Evolutionary conservation across 2,329 filamentous ascomycete genomes (phyloP).

Genomic region (Exophiala lecanii-corni): DNA sequence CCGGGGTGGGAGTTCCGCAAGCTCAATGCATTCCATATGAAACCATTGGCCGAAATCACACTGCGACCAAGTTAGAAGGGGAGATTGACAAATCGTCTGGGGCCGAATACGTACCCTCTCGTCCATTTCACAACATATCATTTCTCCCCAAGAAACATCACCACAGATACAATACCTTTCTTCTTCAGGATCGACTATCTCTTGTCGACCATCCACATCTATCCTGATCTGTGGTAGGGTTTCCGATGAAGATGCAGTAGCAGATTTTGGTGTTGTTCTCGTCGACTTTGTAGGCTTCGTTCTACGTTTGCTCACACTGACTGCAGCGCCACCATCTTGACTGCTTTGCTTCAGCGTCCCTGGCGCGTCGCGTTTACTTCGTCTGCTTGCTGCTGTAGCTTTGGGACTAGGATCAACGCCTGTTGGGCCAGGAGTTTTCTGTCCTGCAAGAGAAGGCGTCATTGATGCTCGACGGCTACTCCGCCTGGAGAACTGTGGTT

Average conservation of each 20-base stretch:
- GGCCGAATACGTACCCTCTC: slow-evolving; percentile 39
- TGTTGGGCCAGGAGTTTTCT: slow-evolving; percentile 30
- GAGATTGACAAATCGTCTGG: not conserved
- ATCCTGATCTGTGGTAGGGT: slow-evolving; percentile 35
- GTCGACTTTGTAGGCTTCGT: slow-evolving; percentile 46
- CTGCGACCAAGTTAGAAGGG: slow-evolving; percentile 31
- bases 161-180: slow-evolving; percentile 61
- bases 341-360: slow-evolving; percentile 52
- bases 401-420: slow-evolving; percentile 39
- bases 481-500: slow-evolving; percentile 15
- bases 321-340: slow-evolving; percentile 57
- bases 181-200: slow-evolving; percentile 57
- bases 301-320: slow-evolving; percentile 57
- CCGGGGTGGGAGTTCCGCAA: slow-evolving; percentile 55
- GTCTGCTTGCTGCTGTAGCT: slow-evolving; percentile 37
- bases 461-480: slow-evolving; percentile 18
- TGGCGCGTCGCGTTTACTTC: slow-evolving; percentile 56
- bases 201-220: slow-evolving; percentile 45
- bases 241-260: slow-evolving; percentile 23
- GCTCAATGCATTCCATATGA: slow-evolving; percentile 57
- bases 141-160: slow-evolving; percentile 60
- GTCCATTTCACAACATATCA: slow-evolving; percentile 62
- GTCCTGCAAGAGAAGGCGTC: slow-evolving; percentile 25
- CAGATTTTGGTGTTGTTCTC: slow-evolving; percentile 34
- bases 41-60: slow-evolving; percentile 64